Evolutionary conservation across 73 alveolate genomes (phyloP).

Genomic region (Paramecium tetraurelia): DNA sequence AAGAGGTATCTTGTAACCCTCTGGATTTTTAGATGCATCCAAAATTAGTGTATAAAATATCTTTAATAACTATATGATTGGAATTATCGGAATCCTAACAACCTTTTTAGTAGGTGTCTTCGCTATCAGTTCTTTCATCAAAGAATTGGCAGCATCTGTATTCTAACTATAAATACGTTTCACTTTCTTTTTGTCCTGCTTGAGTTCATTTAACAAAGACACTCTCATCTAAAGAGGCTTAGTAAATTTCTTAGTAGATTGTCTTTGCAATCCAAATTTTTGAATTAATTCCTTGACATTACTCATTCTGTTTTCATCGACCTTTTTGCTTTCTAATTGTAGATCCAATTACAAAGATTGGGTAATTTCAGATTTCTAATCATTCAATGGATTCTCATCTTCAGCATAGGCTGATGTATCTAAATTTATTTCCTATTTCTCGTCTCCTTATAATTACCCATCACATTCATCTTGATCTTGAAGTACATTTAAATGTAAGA

Average conservation of each 20-base stretch:
- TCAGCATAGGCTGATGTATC: background rate
- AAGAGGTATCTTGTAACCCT: slow-evolving; percentile 10
- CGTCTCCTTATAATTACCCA: background rate
- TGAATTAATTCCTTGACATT: background rate
- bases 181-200: slow-evolving; percentile 3
- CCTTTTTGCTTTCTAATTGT: background rate
- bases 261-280: background rate
- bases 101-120: background rate
- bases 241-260: background rate
- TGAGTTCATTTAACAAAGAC: background rate
- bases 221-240: background rate
- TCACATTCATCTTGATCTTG: background rate
- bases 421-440: background rate
- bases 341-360: background rate
- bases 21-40: slow-evolving; percentile 3
- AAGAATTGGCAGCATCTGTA: background rate
- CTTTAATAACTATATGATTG: background rate
- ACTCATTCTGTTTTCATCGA: background rate
- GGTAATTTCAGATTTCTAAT: background rate
- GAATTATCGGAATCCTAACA: background rate
- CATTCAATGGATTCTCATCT: background rate
- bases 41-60: background rate
- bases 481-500: background rate
- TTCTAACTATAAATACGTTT: slow-evolving; percentile 34
- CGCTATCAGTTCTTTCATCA: background rate